These are phyloP conservation scores for Stagonosporopsis tanaceti DNA, from an alignment of 2,329 filamentous ascomycete genomes.

Conservation along the genomic window DNA sequence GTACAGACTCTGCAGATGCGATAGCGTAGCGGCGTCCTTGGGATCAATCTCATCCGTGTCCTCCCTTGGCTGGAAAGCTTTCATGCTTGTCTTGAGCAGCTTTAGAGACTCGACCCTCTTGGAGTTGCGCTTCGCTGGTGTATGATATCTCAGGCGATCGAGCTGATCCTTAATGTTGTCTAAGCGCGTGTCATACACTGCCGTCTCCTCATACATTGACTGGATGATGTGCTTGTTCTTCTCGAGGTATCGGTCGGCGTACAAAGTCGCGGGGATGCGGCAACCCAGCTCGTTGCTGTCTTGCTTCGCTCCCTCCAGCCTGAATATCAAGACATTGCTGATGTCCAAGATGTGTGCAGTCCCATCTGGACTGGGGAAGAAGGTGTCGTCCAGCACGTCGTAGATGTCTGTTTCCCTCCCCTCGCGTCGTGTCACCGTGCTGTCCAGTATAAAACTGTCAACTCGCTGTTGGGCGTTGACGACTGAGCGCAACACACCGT, in stretches of 20 bases:
- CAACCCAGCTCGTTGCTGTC: conserved; percentile 53
- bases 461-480: conserved; percentile 43
- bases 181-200: conserved; percentile 39
- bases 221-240: conserved; percentile 58
- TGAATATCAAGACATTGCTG: conserved; percentile 64
- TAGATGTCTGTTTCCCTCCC: conserved; percentile 56
- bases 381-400: conserved; percentile 60
- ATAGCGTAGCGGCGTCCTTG: conserved; percentile 32
- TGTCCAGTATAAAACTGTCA: conserved; percentile 42
- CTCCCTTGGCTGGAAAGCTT: conserved; percentile 38
- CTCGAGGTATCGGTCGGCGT: conserved; percentile 67
- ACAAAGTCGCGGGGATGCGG: conserved; percentile 62
- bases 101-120: conserved; percentile 47
- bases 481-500: conserved; percentile 55
- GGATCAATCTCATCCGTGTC: conserved; percentile 22
- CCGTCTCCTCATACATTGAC: conserved; percentile 56
- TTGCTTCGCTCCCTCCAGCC: conserved; percentile 43
- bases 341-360: conserved; percentile 42
- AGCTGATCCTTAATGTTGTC: conserved; percentile 46
- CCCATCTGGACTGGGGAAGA: conserved; percentile 48
- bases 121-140: conserved; percentile 33
- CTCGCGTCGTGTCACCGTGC: conserved; percentile 31
- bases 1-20: conserved; percentile 40
- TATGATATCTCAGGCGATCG: conserved; percentile 48
- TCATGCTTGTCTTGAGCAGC: conserved; percentile 51